phyloP scores from a whole-genome alignment of 139 green algal genomes.

The Coccomyxa sp. region DNA sequence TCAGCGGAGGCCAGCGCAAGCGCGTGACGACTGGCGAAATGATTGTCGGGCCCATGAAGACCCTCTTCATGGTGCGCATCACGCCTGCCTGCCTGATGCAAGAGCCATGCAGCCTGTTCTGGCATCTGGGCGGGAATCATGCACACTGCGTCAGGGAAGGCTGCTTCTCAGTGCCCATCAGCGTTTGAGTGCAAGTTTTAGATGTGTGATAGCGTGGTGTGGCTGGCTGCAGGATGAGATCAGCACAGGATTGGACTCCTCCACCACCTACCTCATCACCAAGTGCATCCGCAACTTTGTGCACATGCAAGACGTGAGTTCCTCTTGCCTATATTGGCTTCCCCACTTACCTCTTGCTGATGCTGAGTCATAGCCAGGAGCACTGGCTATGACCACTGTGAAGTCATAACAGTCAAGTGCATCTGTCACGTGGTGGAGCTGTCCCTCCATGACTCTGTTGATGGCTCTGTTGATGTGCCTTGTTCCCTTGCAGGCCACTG shows the following conservation, averaged over 20 bases:
- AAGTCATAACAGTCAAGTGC: too few species aligned
- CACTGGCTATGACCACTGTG: too few species aligned
- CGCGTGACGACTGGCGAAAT: constrained; percentile 54
- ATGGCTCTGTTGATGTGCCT: background rate
- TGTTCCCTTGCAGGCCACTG: constrained; percentile 14
- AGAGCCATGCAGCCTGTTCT: too few species aligned
- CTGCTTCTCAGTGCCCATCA: too few species aligned
- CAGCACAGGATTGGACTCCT: constrained; percentile 37
- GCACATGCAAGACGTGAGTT: constrained; percentile 15
- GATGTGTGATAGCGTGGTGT: too few species aligned
- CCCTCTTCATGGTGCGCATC: constrained; percentile 30
- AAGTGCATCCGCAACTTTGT: constrained; percentile 21
- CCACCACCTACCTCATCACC: constrained; percentile 35
- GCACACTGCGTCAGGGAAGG: too few species aligned
- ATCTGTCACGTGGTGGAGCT: too few species aligned
- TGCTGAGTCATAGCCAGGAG: too few species aligned
- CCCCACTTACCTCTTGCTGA: background rate
- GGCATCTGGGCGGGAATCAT: too few species aligned
- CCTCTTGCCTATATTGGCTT: too few species aligned
- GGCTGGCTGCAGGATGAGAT: constrained; percentile 47
- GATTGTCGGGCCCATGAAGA: constrained; percentile 34
- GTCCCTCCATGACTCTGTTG: background rate
- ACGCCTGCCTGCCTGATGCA: background rate
- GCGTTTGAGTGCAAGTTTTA: too few species aligned
- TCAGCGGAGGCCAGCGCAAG: constrained; percentile 58